Base-by-base conservation (phyloP, 805 yeast species). In the Candida endomychidarum region DNA sequence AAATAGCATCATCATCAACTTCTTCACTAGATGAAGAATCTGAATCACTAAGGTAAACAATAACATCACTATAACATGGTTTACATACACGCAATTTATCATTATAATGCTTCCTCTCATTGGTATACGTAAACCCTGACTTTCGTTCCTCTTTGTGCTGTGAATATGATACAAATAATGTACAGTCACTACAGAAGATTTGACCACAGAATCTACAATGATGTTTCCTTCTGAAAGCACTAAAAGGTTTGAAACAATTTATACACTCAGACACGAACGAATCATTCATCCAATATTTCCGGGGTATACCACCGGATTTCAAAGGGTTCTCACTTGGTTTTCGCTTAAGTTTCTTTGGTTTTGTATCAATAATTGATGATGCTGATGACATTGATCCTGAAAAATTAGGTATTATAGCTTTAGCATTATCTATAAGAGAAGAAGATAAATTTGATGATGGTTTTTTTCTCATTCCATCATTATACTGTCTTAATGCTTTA, bases 141-240 rank as follows among this genome's bases (percentile, higher is more conserved):
- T 49, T 58, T 30, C 70, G 41, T 41, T 67, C 67, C 38, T 64
- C 69, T 38, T 65, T 66, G 44, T 69, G 72, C 43, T 67, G 70
- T 25, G 35, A 93, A 87, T 44, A 84, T 54, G 52, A 87, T 65
- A 52, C 67, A 51, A 88, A 75, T 2, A 77, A 64, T 0, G 96
- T 87, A 60, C 99, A 91, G 8, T 75, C 72, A 31, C 84, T 74
- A 60, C 99, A 91, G 56, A 90, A 91, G 35, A 91, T 90, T 59
- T 90, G 96, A 2, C 99, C 99, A 63, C 99, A 91, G 24, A 91
- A 81, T 39, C 99, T 69, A 56, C 99, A 91, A 61, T 91, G 99
- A 57, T 91, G 99, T 49, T 86, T 85, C 50, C 99, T 71, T 57
- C 96, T 68, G 63, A 89, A 90, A 0, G 97, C 84, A 1, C 85